A percentile compares a stretch with the other conserved stretches of the same genome.
Conservation (phyloP, 2,329 filamentous ascomycete genomes). For the Helotiales sp. region DNA sequence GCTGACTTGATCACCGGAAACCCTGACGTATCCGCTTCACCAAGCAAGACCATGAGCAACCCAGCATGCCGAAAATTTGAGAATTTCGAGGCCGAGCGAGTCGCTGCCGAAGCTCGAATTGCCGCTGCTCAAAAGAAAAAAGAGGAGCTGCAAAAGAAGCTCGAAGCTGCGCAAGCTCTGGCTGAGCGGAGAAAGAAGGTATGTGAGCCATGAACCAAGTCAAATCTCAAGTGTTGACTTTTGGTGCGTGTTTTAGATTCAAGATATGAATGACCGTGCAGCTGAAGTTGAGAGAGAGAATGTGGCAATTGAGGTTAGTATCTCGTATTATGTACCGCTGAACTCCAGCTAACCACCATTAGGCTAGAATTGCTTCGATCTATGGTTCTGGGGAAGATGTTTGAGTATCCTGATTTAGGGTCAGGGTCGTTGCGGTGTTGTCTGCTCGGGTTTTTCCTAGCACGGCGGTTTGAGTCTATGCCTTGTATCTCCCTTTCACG, state of each 20-base stretch:
- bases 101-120: constrained; percentile 4
- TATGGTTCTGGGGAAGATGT: too few species aligned
- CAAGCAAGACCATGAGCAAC: constrained; percentile 2
- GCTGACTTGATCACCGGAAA: not conserved
- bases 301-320: constrained; percentile 21
- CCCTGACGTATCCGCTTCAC: not conserved
- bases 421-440: too few species aligned
- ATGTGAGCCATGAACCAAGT: not conserved
- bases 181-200: not conserved
- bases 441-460: too few species aligned
- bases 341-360: too few species aligned
- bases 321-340: too few species aligned
- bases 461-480: too few species aligned
- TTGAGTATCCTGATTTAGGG: too few species aligned
- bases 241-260: too few species aligned
- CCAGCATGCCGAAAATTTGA: constrained; percentile 12
- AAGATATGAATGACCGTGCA: not conserved
- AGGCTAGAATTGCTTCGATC: not conserved
- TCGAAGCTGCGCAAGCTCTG: not conserved
- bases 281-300: constrained; percentile 17
- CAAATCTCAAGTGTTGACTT: not conserved
- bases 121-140: constrained; percentile 13
- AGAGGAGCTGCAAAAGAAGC: constrained; percentile 11
- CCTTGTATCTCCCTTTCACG: too few species aligned
- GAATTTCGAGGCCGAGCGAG: constrained; percentile 8